These are phyloP conservation scores for Suillus alpinus DNA, from an alignment of 768 basidiomycete species.

Conservation along the genomic window DNA sequence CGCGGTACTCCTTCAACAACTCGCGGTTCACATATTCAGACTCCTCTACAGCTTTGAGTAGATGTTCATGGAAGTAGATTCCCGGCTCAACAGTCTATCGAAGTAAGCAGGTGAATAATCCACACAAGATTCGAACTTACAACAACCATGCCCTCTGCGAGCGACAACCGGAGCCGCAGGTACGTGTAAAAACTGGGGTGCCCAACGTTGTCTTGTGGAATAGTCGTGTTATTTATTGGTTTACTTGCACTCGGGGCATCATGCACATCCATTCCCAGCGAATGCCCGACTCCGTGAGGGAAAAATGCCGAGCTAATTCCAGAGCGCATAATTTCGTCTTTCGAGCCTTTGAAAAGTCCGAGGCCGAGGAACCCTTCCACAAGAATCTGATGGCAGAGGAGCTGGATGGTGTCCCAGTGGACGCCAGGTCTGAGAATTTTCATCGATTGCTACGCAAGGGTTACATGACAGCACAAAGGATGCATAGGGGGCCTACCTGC, in stretches of 20 bases:
- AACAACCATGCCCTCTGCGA: conserved; percentile 82
- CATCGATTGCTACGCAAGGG: conserved; percentile 57
- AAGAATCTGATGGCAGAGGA: conserved; percentile 80
- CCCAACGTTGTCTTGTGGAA: conserved; percentile 35
- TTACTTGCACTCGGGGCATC: conserved; percentile 85
- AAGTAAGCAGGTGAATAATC: conserved; percentile 4
- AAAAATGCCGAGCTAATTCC: conserved; percentile 86
- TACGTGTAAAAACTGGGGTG: conserved; percentile 76
- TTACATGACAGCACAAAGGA: background rate
- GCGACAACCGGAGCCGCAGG: conserved; percentile 71
- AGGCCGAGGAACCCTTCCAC: conserved; percentile 77
- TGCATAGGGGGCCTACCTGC: conserved; percentile 40
- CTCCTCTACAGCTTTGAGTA: conserved; percentile 23
- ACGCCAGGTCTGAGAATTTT: conserved; percentile 67
- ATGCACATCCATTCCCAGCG: conserved; percentile 91
- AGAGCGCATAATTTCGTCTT: conserved; percentile 68
- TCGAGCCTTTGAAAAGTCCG: conserved; percentile 80
- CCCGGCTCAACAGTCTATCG: conserved; percentile 89
- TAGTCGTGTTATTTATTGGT: conserved; percentile 56
- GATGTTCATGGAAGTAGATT: conserved; percentile 79
- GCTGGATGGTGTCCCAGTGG: conserved; percentile 89
- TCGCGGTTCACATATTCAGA: conserved; percentile 41
- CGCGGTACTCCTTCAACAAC: conserved; percentile 67
- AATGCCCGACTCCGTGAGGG: conserved; percentile 92
- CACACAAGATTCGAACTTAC: conserved; percentile 43